Conservation (phyloP, 2,329 filamentous ascomycete species). For the Penicillium sp. region DNA sequence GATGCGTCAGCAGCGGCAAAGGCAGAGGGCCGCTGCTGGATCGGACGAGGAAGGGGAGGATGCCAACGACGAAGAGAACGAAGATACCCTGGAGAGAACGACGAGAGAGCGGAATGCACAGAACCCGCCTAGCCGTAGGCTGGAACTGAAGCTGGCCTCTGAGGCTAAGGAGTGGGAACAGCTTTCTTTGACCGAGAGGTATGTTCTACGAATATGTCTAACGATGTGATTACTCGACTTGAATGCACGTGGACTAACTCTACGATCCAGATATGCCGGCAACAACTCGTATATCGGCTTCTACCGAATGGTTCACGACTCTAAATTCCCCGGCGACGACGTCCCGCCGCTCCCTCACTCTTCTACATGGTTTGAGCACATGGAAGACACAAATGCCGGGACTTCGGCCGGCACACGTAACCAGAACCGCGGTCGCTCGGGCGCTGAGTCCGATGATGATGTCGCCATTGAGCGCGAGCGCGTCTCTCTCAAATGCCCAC, state of each 20-base stretch:
- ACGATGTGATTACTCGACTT: neutral
- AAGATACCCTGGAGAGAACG: slow-evolving; percentile 40
- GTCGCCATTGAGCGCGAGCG: slow-evolving; percentile 46
- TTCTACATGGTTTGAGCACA: slow-evolving; percentile 59
- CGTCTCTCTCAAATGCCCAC: slow-evolving; percentile 47
- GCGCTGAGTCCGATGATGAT: slow-evolving; percentile 44
- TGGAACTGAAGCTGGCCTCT: slow-evolving; percentile 36
- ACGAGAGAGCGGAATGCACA: slow-evolving; percentile 22
- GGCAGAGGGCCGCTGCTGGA: slow-evolving; percentile 21
- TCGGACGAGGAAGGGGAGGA: slow-evolving; percentile 39
- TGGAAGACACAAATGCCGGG: slow-evolving; percentile 36
- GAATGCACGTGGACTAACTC: slow-evolving; percentile 19
- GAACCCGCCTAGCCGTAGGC: slow-evolving; percentile 34
- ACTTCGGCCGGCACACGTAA: slow-evolving; percentile 22
- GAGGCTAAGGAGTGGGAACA: slow-evolving; percentile 36
- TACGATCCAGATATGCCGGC: slow-evolving; percentile 48
- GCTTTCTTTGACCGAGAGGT: slow-evolving; percentile 44
- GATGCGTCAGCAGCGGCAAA: slow-evolving; percentile 15
- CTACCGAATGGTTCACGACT: slow-evolving; percentile 59
- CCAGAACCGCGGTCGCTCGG: slow-evolving; percentile 20
- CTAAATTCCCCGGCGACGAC: slow-evolving; percentile 52
- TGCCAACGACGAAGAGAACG: slow-evolving; percentile 42
- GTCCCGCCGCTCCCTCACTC: slow-evolving; percentile 53
- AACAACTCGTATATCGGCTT: slow-evolving; percentile 61
- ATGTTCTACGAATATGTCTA: slow-evolving; percentile 25